Percentiles rank a stretch among this genome's conserved stretches.
phyloP scores from a whole-genome alignment of 192 early-diverging fungal genomes.

The Linnemannia hyalina region DNA sequence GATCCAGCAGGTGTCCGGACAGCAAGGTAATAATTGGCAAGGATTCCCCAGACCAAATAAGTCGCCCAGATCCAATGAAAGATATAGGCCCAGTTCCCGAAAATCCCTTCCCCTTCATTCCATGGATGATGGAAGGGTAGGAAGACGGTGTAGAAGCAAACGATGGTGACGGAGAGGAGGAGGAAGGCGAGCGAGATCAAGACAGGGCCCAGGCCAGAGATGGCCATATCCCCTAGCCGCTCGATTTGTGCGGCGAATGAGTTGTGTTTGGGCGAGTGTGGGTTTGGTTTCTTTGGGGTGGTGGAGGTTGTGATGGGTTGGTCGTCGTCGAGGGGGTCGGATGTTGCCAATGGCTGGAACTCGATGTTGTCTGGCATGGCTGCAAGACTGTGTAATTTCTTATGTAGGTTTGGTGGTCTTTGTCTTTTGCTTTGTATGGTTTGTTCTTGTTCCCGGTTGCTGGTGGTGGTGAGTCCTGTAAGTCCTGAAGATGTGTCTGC shows the following conservation, averaged over 20 bases:
- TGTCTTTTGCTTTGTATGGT: neutral
- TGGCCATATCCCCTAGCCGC: constrained; percentile 43
- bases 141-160: constrained; percentile 61
- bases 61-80: constrained; percentile 43
- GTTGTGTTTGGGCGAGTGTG: neutral
- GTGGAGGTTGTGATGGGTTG: constrained; percentile 24
- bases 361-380: constrained; percentile 43
- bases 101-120: constrained; percentile 54
- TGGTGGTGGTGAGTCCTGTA: too few species aligned
- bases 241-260: constrained; percentile 24
- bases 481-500: neutral
- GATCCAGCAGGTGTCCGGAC: constrained; percentile 65
- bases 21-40: constrained; percentile 70
- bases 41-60: constrained; percentile 67
- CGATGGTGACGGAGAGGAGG: constrained; percentile 58
- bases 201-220: constrained; percentile 63
- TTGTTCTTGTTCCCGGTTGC: too few species aligned
- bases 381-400: neutral
- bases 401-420: neutral
- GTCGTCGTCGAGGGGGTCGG: constrained; percentile 35
- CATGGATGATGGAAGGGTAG: constrained; percentile 63
- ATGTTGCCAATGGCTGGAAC: constrained; percentile 46
- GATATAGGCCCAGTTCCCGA: constrained; percentile 55
- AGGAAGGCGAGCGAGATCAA: constrained; percentile 64
- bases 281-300: neutral